These are phyloP conservation scores for Alopecurus myosuroides DNA, from an alignment of 176 grass and related monocot species.

Conservation along the genomic window DNA sequence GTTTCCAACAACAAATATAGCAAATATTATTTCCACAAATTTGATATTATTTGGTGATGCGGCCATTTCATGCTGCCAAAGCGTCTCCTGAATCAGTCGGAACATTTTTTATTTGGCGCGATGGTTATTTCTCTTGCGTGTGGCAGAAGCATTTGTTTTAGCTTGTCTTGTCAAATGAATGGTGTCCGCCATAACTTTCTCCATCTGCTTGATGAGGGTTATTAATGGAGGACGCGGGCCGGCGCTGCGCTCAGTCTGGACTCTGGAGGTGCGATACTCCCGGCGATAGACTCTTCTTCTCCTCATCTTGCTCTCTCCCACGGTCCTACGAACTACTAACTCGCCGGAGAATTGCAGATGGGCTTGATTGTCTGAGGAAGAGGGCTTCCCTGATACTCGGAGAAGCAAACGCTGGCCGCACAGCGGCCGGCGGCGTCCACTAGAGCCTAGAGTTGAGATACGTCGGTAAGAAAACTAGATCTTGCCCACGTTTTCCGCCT, in stretches of 20 bases:
- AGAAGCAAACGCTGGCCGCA: background rate
- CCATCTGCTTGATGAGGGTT: background rate
- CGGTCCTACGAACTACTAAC: background rate
- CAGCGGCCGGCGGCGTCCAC: background rate
- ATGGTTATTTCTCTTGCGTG: background rate
- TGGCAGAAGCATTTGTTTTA: background rate
- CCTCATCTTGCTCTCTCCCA: background rate
- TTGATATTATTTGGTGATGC: background rate
- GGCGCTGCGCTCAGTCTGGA: background rate
- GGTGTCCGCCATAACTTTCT: background rate
- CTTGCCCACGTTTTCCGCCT: background rate
- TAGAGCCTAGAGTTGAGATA: background rate
- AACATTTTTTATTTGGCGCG: background rate
- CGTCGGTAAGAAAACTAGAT: background rate
- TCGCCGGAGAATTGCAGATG: background rate
- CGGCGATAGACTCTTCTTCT: background rate
- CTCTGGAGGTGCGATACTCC: too few relatives aligned
- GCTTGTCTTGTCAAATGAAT: background rate
- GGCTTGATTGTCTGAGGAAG: background rate
- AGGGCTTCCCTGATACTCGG: background rate
- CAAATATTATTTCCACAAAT: background rate
- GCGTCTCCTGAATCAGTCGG: too few relatives aligned
- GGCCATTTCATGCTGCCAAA: background rate
- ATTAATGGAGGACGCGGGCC: background rate
- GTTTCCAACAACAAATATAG: background rate